These are phyloP conservation scores for Dryadomyces quercivorus DNA, from an alignment of 2,329 filamentous ascomycete species.

Conservation along the genomic window DNA sequence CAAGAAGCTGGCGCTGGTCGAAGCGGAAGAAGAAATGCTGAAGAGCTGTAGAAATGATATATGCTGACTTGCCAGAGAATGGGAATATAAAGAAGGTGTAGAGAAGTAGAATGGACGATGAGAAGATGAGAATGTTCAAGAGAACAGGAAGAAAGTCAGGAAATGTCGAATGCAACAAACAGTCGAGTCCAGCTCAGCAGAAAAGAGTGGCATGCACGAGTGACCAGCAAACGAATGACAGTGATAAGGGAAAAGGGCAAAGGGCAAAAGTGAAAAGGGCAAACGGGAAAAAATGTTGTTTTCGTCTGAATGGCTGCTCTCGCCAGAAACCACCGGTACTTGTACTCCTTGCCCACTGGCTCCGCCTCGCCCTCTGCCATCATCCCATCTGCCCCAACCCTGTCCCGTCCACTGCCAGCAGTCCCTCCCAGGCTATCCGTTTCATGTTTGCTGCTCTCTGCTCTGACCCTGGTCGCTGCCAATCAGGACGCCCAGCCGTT, in stretches of 20 bases:
- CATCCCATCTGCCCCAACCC: too few species aligned
- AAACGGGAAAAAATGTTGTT: background rate
- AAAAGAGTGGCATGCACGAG: background rate
- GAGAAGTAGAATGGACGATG: too few species aligned
- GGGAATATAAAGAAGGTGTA: background rate
- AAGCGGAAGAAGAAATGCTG: too few species aligned
- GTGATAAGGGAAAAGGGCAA: background rate
- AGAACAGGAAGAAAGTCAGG: too few species aligned
- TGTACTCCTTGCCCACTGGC: background rate
- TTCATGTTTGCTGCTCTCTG: conserved; percentile 1
- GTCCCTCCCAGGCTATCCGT: background rate
- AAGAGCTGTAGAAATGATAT: background rate
- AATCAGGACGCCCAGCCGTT: background rate
- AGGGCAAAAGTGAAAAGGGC: background rate
- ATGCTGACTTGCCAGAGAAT: too few species aligned
- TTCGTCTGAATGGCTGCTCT: background rate
- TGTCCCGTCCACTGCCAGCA: too few species aligned
- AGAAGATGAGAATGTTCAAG: too few species aligned
- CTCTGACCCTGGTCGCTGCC: background rate
- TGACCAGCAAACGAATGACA: background rate
- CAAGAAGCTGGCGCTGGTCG: too few species aligned
- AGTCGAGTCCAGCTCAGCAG: background rate
- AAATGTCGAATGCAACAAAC: too few species aligned
- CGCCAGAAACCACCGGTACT: background rate
- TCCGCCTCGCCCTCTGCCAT: background rate